Evolutionary conservation across 345 rosid genomes (phyloP).

Genomic region (Lepidium africanum): DNA sequence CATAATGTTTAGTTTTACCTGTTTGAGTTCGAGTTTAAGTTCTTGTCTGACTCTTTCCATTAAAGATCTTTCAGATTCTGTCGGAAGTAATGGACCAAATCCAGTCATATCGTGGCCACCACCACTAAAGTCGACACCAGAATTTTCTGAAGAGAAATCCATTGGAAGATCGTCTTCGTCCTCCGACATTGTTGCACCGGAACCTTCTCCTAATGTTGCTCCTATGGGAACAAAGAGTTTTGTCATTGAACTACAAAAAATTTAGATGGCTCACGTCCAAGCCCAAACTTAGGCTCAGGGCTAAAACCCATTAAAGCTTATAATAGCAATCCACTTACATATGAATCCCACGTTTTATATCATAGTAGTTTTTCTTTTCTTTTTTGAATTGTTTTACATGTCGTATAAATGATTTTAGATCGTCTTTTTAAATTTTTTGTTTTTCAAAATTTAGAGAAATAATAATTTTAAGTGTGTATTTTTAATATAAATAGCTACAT

Average conservation of each 20-base stretch:
- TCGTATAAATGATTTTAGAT: background rate
- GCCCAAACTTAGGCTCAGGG: background rate
- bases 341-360: background rate
- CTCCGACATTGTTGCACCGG: conserved; percentile 94
- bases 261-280: background rate
- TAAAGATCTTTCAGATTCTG: conserved; percentile 95
- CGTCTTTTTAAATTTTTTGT: background rate
- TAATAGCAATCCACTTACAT: background rate
- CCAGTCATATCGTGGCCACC: conserved; percentile 64
- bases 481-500: too few relatives aligned
- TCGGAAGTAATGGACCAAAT: conserved; percentile 87
- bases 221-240: conserved; percentile 31
- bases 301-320: background rate
- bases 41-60: conserved; percentile 99
- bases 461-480: background rate
- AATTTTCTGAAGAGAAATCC: conserved; percentile 74
- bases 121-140: conserved; percentile 34
- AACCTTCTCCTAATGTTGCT: conserved; percentile 71
- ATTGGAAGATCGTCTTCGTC: conserved; percentile 87
- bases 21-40: conserved; percentile 87
- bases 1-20: conserved; percentile 33
- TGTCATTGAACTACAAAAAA: background rate
- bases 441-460: background rate
- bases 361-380: too few relatives aligned
- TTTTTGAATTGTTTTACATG: background rate